Conservation (phyloP, 805 yeast genomes). For the Candida awuae region DNA sequence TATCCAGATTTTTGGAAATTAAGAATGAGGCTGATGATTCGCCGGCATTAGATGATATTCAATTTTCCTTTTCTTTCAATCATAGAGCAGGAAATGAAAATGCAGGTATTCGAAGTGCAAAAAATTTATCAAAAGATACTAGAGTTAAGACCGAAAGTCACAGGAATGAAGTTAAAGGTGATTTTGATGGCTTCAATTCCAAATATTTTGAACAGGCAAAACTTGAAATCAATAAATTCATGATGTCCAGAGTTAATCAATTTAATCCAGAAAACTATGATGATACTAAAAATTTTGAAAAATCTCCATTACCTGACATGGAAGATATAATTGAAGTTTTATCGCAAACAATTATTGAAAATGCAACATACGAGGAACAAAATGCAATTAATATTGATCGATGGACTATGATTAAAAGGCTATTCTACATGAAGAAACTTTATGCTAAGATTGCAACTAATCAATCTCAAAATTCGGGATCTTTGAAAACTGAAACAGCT, state of each 20-base stretch:
- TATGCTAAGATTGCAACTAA: slow-evolving; percentile 35
- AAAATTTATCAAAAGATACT: slow-evolving; percentile 72
- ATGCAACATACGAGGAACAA: slow-evolving; percentile 18
- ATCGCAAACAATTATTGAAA: slow-evolving; percentile 31
- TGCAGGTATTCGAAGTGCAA: slow-evolving; percentile 74
- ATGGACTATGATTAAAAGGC: slow-evolving; percentile 64
- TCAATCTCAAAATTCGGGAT: neutral
- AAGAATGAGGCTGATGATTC: slow-evolving; percentile 17
- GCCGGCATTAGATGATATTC: slow-evolving; percentile 23
- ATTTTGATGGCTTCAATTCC: slow-evolving; percentile 49
- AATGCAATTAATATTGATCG: slow-evolving; percentile 42
- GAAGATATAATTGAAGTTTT: slow-evolving; percentile 53
- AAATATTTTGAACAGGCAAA: slow-evolving; percentile 40
- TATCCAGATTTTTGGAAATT: slow-evolving; percentile 17
- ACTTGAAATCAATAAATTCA: slow-evolving; percentile 44
- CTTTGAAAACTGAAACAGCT: neutral
- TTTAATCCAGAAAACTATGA: slow-evolving; percentile 29
- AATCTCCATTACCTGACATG: slow-evolving; percentile 36
- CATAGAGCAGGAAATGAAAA: slow-evolving; percentile 86
- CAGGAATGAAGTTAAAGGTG: slow-evolving; percentile 65
- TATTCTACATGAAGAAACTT: slow-evolving; percentile 61
- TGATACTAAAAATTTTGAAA: slow-evolving; percentile 30
- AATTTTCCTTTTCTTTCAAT: slow-evolving; percentile 54
- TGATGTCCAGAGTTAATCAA: slow-evolving; percentile 43
- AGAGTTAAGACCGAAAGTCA: slow-evolving; percentile 66